These are phyloP conservation scores for Saturnispora zaruensis DNA, from an alignment of 805 yeast species.

Conservation along the genomic window DNA sequence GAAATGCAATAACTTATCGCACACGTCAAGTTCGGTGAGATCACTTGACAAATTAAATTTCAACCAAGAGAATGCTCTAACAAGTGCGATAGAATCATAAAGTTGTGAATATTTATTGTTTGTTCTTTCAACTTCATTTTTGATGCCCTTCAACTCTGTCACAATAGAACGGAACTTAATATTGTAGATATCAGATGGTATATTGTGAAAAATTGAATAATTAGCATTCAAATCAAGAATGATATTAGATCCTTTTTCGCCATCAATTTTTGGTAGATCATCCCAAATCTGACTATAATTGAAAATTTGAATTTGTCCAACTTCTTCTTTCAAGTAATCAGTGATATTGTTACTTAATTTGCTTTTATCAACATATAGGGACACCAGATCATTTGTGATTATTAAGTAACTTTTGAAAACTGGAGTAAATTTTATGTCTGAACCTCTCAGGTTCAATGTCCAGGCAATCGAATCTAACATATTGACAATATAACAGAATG, in stretches of 20 bases:
- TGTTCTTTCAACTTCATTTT: constrained; percentile 61
- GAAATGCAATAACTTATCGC: constrained; percentile 41
- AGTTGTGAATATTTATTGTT: constrained; percentile 72
- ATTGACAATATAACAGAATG: constrained; percentile 44
- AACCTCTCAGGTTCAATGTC: constrained; percentile 44
- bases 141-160: constrained; percentile 61
- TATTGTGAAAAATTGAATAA: constrained; percentile 22
- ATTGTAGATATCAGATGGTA: constrained; percentile 20
- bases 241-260: constrained; percentile 10
- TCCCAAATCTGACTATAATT: constrained; percentile 52
- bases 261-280: constrained; percentile 34
- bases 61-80: constrained; percentile 76
- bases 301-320: constrained; percentile 30
- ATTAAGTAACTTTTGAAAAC: constrained; percentile 68
- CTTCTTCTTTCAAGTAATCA: constrained; percentile 20
- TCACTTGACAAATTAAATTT: constrained; percentile 46
- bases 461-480: constrained; percentile 45
- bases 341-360: constrained; percentile 27
- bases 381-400: constrained; percentile 32
- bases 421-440: constrained; percentile 77
- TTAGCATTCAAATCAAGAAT: constrained; percentile 21
- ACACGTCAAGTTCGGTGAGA: constrained; percentile 45
- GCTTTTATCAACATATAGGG: constrained; percentile 35
- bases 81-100: constrained; percentile 74
- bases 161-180: constrained; percentile 28